Evolutionary conservation across 305 asterid species (phyloP), one percentile per base, ranked within the genome.

Genomic region (Rubia occidens): DNA sequence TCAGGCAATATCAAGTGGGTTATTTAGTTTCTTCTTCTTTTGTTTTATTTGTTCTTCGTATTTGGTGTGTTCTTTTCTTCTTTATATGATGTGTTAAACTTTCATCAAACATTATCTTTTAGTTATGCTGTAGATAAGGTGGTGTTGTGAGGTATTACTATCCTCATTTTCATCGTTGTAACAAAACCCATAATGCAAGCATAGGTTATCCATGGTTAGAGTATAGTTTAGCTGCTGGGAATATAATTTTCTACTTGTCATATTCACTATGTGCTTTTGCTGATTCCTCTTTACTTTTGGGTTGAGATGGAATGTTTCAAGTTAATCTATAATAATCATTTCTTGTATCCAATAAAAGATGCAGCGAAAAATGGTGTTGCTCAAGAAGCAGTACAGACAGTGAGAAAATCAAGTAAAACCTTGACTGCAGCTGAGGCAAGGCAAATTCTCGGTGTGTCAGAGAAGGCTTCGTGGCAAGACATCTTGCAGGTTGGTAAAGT

Each of bases 391-490:
- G 82, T 77, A 42, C 88, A 87, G 68, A 81, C 79, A 77, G 83
- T 87, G 32, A 81, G 39, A 71, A 78, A 79, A 71, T 71, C 85
- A 24, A 72, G 90, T 73, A 85, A 84, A 82, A 53, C 70, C 65
- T 87, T 91, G 94, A 79, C 88, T 0, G 94, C 86, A 67, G 59
- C 86, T n/a, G 95, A 91, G 84, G 96, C 97, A 3, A 87, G 91
- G 75, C 89, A 91, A 79, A 86, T 89, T 75, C 95, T 91, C 43
- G 96, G 95, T 0, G 88, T 91, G 43, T 10, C 87, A 3, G 96
- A 87, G 83, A 73, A 81, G 39, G 73, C 92, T 20, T 69, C 95
- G 11, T 85, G 94, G 96, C 91, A 87, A 75, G 97, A 91, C 71
- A 73, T 87, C 77, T 55, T 80, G 76, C 76, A 90, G 94, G 95